phyloP scores from a whole-genome alignment of 2,329 filamentous ascomycete genomes.

The Hortaea sp. region DNA sequence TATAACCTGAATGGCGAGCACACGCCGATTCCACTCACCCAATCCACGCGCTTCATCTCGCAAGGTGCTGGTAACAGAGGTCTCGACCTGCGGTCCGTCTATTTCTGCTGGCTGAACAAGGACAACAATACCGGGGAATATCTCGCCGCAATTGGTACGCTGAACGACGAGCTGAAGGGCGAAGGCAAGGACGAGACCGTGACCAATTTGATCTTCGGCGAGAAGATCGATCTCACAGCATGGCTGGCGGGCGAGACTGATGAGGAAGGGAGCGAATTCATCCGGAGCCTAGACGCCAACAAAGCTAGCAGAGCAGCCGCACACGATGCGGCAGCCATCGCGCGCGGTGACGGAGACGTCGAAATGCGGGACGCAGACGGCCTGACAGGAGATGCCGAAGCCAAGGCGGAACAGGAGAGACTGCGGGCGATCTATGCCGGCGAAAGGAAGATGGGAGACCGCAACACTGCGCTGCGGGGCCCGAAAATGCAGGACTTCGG shows the following conservation, averaged over 20 bases:
- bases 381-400: slow-evolving; percentile 29
- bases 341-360: slow-evolving; percentile 23
- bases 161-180: slow-evolving; percentile 62
- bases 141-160: slow-evolving; percentile 67
- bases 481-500: slow-evolving; percentile 90
- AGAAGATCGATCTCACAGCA: slow-evolving; percentile 81
- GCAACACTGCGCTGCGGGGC: slow-evolving; percentile 77
- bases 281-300: slow-evolving; percentile 69
- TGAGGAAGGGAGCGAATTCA: slow-evolving; percentile 75
- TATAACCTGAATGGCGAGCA: slow-evolving; percentile 45
- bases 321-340: slow-evolving; percentile 35
- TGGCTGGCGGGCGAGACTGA: slow-evolving; percentile 87
- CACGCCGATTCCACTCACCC: slow-evolving; percentile 36
- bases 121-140: slow-evolving; percentile 85
- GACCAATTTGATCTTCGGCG: slow-evolving; percentile 82
- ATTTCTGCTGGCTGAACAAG: slow-evolving; percentile 91
- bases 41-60: slow-evolving; percentile 78
- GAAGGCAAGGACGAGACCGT: slow-evolving; percentile 55
- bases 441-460: slow-evolving; percentile 84
- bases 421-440: slow-evolving; percentile 82
- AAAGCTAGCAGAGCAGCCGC: slow-evolving; percentile 42
- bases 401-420: slow-evolving; percentile 66
- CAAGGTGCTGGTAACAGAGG: slow-evolving; percentile 31
- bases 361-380: slow-evolving; percentile 30
- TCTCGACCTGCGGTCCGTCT: slow-evolving; percentile 77